Percentiles rank a stretch among this genome's conserved stretches.
phyloP scores from a whole-genome alignment of 2,329 filamentous ascomycete genomes.

The Pseudogymnoascus sp. region DNA sequence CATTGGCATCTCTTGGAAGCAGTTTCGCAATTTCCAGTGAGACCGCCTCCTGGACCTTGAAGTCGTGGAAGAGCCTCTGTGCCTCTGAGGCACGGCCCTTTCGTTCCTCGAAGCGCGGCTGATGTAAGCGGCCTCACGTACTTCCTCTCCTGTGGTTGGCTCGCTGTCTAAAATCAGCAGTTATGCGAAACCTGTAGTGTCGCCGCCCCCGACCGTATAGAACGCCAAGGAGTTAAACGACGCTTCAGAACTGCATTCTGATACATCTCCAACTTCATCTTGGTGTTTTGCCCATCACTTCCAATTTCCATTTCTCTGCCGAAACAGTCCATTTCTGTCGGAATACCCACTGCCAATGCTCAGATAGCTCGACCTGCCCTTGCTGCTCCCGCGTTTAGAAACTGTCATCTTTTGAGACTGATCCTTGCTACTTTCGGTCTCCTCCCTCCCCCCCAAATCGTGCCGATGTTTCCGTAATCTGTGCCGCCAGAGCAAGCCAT shows the following conservation, averaged over 20 bases:
- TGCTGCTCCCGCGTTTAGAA: constrained; percentile 6
- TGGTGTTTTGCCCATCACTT: not conserved
- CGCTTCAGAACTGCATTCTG: constrained; percentile 6
- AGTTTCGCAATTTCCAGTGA: constrained; percentile 4
- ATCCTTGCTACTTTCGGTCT: not conserved
- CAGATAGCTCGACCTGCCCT: not conserved
- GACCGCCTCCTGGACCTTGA: not conserved
- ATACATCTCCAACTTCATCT: constrained; percentile 4
- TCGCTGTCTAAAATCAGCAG: not conserved
- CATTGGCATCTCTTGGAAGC: not conserved
- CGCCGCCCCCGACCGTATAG: not conserved
- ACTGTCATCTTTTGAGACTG: constrained; percentile 6
- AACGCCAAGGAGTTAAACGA: constrained; percentile 7
- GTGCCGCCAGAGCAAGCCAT: not conserved
- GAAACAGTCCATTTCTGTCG: constrained; percentile 4
- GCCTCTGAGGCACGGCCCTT: not conserved
- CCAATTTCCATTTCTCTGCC: not conserved
- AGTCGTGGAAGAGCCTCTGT: constrained; percentile 2
- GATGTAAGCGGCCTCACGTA: not conserved
- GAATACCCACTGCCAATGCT: constrained; percentile 4
- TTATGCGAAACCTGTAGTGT: not conserved
- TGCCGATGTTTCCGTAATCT: constrained; percentile 6
- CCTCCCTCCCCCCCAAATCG: not conserved
- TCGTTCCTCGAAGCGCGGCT: not conserved
- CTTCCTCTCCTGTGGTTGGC: not conserved